Evolutionary conservation across 2,329 filamentous ascomycete genomes (phyloP).

Genomic region (Chaetomium olivaceum): DNA sequence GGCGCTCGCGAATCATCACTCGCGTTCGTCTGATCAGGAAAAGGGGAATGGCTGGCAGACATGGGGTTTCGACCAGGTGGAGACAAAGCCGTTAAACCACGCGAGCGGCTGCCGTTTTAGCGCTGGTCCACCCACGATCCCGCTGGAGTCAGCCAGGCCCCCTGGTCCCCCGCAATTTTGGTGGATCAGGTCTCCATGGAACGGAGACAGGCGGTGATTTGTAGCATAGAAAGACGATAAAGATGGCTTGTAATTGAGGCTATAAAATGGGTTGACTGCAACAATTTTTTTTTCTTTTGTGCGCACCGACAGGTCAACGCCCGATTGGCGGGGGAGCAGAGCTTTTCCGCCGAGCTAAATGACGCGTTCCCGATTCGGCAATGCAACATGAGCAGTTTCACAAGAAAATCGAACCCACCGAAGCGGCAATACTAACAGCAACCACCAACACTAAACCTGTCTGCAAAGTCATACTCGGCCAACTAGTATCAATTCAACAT

Average conservation of each 20-base stretch:
- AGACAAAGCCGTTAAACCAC: constrained; percentile 17
- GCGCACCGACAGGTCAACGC: not conserved
- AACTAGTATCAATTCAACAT: no score
- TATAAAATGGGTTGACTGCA: not conserved
- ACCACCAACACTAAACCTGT: not conserved
- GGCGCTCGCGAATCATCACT: not conserved
- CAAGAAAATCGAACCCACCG: not conserved
- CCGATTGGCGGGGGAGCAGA: not conserved
- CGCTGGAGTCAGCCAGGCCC: constrained; percentile 7
- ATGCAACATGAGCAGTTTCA: not conserved
- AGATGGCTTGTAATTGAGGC: constrained; percentile 15
- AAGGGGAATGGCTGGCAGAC: constrained; percentile 1
- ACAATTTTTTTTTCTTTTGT: not conserved
- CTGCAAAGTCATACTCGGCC: no score
- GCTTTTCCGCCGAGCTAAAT: not conserved
- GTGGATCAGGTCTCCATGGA: constrained; percentile 5
- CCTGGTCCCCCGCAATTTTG: not conserved
- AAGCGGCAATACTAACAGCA: not conserved
- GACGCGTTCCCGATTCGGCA: not conserved
- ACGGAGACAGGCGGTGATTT: constrained; percentile 9
- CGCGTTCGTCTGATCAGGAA: not conserved
- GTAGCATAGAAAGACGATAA: constrained; percentile 19
- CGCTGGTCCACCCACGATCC: constrained; percentile 10
- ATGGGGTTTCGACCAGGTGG: constrained; percentile 10
- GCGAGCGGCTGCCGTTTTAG: constrained; percentile 12